phyloP scores from a whole-genome alignment of 192 early-diverging fungal genomes.

The Pilobolus umbonatus region DNA sequence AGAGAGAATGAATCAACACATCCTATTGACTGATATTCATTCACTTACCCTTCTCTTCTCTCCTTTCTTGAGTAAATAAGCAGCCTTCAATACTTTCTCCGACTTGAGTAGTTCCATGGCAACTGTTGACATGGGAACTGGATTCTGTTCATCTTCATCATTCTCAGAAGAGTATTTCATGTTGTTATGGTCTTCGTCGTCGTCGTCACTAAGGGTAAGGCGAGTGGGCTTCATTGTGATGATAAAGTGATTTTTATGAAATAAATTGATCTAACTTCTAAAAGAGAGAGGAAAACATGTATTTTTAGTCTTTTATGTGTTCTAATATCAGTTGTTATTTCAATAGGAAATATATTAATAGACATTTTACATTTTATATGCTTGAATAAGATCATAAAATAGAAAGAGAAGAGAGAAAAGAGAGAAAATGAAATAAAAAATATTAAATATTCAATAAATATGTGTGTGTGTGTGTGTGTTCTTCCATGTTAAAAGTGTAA shows the following conservation, averaged over 20 bases:
- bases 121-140: slow-evolving; percentile 21
- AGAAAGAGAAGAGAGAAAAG: background rate
- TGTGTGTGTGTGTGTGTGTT: too few species aligned
- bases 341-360: too few species aligned
- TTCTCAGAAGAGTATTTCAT: slow-evolving; percentile 30
- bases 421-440: background rate
- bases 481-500: too few species aligned
- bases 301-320: too few species aligned
- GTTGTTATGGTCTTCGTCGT: slow-evolving; percentile 29
- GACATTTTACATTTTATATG: background rate
- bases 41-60: slow-evolving; percentile 50
- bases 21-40: background rate
- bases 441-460: too few species aligned
- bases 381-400: background rate
- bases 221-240: slow-evolving; percentile 7
- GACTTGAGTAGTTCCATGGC: slow-evolving; percentile 44
- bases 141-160: slow-evolving; percentile 30
- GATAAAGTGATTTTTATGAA: background rate
- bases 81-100: slow-evolving; percentile 50
- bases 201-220: slow-evolving; percentile 26
- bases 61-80: slow-evolving; percentile 55
- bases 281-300: too few species aligned
- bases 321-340: too few species aligned
- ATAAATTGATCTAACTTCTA: too few species aligned
- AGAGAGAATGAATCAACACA: background rate